phyloP scores from a whole-genome alignment of 441 rosid species.

The Eruca vesicaria region DNA sequence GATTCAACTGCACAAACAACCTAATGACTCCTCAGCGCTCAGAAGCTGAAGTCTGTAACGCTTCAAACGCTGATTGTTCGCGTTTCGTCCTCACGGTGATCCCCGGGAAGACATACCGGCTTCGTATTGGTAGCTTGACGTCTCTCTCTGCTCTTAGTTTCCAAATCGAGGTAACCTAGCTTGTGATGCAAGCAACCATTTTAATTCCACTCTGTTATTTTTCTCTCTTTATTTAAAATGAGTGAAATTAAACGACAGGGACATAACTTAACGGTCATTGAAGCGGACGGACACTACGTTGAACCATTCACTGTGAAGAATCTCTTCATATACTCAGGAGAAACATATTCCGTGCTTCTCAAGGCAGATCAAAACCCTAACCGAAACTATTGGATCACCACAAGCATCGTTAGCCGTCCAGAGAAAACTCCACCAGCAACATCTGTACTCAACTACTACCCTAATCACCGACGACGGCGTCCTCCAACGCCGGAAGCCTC shows the following conservation, averaged over 20 bases:
- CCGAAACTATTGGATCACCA: slow-evolving; percentile 64
- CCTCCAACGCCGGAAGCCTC: slow-evolving; percentile 53
- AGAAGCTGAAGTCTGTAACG: slow-evolving; percentile 39
- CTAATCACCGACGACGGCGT: slow-evolving; percentile 46
- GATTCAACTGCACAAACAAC: slow-evolving; percentile 52
- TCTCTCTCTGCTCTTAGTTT: slow-evolving; percentile 78
- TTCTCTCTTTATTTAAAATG: background rate
- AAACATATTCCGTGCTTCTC: slow-evolving; percentile 71
- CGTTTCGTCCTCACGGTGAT: slow-evolving; percentile 46
- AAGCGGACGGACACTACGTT: slow-evolving; percentile 76
- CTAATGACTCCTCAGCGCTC: background rate
- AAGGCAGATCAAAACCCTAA: slow-evolving; percentile 55
- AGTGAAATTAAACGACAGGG: slow-evolving; percentile 41
- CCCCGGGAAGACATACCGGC: slow-evolving; percentile 62
- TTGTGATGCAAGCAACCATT: background rate
- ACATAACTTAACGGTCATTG: slow-evolving; percentile 76
- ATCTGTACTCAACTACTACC: slow-evolving; percentile 60
- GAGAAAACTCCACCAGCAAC: slow-evolving; percentile 44
- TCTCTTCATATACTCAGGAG: slow-evolving; percentile 73
- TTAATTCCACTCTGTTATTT: background rate
- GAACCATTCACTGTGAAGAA: slow-evolving; percentile 62
- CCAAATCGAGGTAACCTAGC: slow-evolving; percentile 61
- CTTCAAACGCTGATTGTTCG: slow-evolving; percentile 53
- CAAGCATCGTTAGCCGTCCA: slow-evolving; percentile 55
- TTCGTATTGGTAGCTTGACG: slow-evolving; percentile 66